Percentiles rank a stretch among this genome's conserved stretches.
These are phyloP conservation scores for Epicoccum sorghinum DNA, from an alignment of 2,329 filamentous ascomycete genomes.

Conservation along the genomic window DNA sequence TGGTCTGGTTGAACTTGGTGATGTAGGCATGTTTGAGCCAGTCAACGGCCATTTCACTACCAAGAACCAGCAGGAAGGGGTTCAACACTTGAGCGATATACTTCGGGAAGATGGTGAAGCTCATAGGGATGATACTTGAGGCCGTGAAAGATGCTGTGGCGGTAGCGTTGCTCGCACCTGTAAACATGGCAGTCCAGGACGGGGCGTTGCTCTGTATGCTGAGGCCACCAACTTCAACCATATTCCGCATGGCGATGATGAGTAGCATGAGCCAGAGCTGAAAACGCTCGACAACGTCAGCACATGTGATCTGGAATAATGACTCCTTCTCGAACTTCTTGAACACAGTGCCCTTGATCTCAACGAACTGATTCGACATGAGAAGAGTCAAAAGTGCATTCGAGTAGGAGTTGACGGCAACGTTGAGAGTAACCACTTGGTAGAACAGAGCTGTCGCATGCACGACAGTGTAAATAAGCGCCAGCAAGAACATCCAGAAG, in stretches of 20 bases:
- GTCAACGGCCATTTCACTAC: slow-evolving; percentile 95
- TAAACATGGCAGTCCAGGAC: slow-evolving; percentile 40
- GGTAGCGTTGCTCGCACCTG: slow-evolving; percentile 55
- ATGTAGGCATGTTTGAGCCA: slow-evolving; percentile 98
- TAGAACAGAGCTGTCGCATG: slow-evolving; percentile 92
- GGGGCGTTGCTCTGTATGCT: slow-evolving; percentile 55
- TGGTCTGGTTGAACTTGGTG: slow-evolving; percentile 97
- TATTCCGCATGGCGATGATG: slow-evolving; percentile 94
- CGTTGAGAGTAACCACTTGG: slow-evolving; percentile 96
- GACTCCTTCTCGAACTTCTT: slow-evolving; percentile 99
- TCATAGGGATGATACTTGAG: slow-evolving; percentile 81
- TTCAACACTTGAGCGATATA: slow-evolving; percentile 90
- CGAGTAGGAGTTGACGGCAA: slow-evolving; percentile 97
- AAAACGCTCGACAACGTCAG: slow-evolving; percentile 95
- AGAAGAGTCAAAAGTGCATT: slow-evolving; percentile 92
- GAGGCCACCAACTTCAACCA: slow-evolving; percentile 91
- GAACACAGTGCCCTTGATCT: slow-evolving; percentile 98
- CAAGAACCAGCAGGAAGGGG: slow-evolving; percentile 91
- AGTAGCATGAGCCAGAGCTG: slow-evolving; percentile 97
- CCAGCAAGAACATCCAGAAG: slow-evolving; percentile 87
- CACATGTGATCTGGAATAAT: slow-evolving; percentile 92
- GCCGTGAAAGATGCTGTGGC: slow-evolving; percentile 58
- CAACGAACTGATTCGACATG: slow-evolving; percentile 97
- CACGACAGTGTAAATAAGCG: slow-evolving; percentile 83
- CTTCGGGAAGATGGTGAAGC: slow-evolving; percentile 86